These are phyloP conservation scores for Phialocephala subalpina DNA, from an alignment of 2,329 filamentous ascomycete genomes.

Conservation along the genomic window DNA sequence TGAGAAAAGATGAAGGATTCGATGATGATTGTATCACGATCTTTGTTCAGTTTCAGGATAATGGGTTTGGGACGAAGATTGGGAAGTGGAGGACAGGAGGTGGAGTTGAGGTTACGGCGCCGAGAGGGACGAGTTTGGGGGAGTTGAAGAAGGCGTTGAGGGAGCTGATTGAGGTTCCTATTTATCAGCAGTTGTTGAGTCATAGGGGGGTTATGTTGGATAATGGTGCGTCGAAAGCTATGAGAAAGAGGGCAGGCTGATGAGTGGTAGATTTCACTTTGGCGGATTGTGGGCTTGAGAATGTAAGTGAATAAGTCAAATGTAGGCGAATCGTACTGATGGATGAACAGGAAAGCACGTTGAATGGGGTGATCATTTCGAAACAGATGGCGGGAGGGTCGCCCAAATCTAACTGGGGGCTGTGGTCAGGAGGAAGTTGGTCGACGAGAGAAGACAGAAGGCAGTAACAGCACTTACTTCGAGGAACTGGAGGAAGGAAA, in stretches of 20 bases:
- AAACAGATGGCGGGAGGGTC: conserved; percentile 1
- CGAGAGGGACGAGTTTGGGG: not conserved
- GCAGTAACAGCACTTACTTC: not conserved
- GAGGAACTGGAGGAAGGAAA: too few relatives aligned
- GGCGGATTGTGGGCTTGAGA: conserved; percentile 10
- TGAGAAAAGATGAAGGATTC: conserved; percentile 4
- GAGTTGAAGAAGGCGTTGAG: not conserved
- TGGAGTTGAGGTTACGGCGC: not conserved
- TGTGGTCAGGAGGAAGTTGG: not conserved
- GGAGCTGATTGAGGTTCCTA: conserved; percentile 4
- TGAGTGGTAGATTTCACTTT: conserved; percentile 8
- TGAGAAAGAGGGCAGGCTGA: not conserved
- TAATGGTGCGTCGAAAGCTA: not conserved
- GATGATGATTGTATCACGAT: conserved; percentile 7
- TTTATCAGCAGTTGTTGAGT: not conserved
- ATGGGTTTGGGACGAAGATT: not conserved
- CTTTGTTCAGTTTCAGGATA: not conserved
- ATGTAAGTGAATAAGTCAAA: not conserved
- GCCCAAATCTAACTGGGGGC: not conserved
- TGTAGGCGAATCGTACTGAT: not conserved
- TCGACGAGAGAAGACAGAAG: not conserved
- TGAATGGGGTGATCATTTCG: conserved; percentile 8
- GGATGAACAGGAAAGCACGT: conserved; percentile 1
- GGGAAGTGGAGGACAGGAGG: not conserved
- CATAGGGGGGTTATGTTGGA: conserved; percentile 5